Conservation (phyloP, 306 rosid genomes). For the Fragaria iinumae region DNA sequence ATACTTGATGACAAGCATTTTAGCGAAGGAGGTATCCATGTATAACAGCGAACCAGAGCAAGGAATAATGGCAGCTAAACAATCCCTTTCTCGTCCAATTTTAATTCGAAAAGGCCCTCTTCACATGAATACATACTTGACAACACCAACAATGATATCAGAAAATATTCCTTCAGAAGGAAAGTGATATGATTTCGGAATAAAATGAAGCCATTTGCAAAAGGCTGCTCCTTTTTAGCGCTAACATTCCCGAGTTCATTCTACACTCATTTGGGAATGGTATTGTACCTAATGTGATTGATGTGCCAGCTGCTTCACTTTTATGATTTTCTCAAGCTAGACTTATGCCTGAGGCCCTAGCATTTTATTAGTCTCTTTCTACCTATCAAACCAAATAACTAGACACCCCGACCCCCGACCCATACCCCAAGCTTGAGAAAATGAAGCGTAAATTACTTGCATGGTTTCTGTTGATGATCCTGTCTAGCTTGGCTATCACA, state of each 20-base stretch:
- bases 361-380: neutral
- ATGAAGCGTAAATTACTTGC: constrained; percentile 7
- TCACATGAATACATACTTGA: neutral
- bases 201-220: neutral
- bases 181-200: neutral
- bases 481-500: constrained; percentile 1
- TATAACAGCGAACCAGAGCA: no score
- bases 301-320: neutral
- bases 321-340: neutral
- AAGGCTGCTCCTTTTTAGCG: constrained; percentile 7
- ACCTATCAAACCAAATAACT: neutral
- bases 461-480: constrained; percentile 17
- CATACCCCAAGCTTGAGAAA: neutral
- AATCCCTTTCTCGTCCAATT: no score
- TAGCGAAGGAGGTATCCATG: no score
- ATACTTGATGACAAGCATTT: no score
- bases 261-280: neutral
- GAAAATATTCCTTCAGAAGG: neutral
- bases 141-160: neutral
- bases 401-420: neutral
- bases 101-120: no score
- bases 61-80: no score
- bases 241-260: neutral
- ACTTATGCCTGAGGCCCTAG: neutral
- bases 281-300: neutral